Conservation (phyloP, 768 basidiomycete genomes). For the Dacryopinax spathularia region DNA sequence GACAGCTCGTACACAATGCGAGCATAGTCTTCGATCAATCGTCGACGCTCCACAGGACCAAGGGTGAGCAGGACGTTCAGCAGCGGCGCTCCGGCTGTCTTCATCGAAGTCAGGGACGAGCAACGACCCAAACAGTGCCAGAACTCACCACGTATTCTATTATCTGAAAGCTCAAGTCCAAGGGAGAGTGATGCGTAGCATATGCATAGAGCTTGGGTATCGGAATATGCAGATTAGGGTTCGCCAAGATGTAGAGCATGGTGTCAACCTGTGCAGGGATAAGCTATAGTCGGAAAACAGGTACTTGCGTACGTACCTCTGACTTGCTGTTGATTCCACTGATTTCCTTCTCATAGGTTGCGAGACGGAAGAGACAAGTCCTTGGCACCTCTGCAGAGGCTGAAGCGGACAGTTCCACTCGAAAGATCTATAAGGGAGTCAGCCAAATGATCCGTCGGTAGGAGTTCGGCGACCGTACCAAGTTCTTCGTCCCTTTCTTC, state of each 20-base stretch:
- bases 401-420: not conserved
- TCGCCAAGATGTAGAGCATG: not conserved
- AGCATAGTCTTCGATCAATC: not conserved
- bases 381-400: not conserved
- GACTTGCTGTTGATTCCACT: not conserved
- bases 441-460: too few species aligned
- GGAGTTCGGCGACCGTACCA: too few species aligned
- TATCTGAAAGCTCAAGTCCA: not conserved
- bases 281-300: not conserved
- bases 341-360: not conserved
- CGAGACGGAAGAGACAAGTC: not conserved
- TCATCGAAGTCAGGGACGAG: not conserved
- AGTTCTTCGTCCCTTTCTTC: too few species aligned
- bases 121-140: not conserved
- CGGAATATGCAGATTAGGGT: not conserved
- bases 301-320: not conserved
- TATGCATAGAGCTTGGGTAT: not conserved
- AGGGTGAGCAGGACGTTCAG: not conserved
- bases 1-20: not conserved
- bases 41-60: not conserved
- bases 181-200: not conserved
- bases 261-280: not conserved
- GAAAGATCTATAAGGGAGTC: not conserved
- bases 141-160: not conserved
- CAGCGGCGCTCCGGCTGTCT: not conserved